These are phyloP conservation scores for Xylaria acuta DNA, from an alignment of 495 filamentous ascomycete species.

Conservation along the genomic window DNA sequence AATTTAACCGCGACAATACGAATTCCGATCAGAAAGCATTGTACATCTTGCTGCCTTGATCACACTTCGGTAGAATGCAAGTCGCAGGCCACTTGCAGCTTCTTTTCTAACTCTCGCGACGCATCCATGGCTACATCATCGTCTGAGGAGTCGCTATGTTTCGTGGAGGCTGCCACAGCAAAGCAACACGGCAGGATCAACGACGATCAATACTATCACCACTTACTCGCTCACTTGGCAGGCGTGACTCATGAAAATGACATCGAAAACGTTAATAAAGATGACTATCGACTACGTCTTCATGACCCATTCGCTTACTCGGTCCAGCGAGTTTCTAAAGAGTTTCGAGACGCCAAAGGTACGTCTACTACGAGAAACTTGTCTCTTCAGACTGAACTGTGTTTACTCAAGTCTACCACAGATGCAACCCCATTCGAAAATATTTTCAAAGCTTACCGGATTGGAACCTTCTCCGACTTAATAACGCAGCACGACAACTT, in stretches of 20 bases:
- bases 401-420: background rate
- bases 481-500: conserved; percentile 14
- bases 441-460: conserved; percentile 23
- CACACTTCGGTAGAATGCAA: background rate
- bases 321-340: conserved; percentile 14
- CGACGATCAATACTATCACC: conserved; percentile 24
- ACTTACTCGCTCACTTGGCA: conserved; percentile 22
- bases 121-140: background rate
- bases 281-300: background rate
- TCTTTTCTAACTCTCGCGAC: background rate
- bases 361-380: conserved; percentile 11
- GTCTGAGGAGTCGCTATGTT: conserved; percentile 29
- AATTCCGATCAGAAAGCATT: no score
- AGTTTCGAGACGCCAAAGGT: conserved; percentile 19
- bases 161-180: conserved; percentile 7
- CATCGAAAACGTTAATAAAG: conserved; percentile 4
- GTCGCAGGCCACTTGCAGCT: background rate
- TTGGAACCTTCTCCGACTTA: conserved; percentile 8
- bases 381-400: background rate
- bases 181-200: conserved; percentile 5
- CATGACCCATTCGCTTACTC: conserved; percentile 11
- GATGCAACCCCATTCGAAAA: conserved; percentile 23
- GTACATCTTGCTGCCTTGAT: no score
- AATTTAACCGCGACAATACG: no score
- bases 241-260: conserved; percentile 16